Conservation (phyloP, 2,329 filamentous ascomycete genomes). For the Cladosporium sphaerospermum region DNA sequence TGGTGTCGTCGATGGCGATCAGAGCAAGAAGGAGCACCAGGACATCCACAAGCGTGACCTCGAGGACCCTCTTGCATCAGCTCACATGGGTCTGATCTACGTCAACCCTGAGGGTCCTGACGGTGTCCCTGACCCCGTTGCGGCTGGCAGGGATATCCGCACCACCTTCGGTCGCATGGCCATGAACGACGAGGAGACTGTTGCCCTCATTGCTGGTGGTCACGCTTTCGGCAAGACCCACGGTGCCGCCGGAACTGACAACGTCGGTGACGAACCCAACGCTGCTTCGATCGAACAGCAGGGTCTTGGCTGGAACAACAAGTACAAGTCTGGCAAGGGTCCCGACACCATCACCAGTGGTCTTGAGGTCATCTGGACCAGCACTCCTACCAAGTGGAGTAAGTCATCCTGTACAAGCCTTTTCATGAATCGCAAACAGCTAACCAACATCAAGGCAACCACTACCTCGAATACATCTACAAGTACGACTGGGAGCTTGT, state of each 20-base stretch:
- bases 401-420: neutral
- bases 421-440: neutral
- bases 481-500: constrained; percentile 71
- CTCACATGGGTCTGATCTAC: constrained; percentile 74
- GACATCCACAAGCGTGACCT: constrained; percentile 54
- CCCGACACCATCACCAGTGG: constrained; percentile 68
- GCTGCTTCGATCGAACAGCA: constrained; percentile 58
- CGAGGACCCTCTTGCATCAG: constrained; percentile 60
- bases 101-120: constrained; percentile 76
- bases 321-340: constrained; percentile 60
- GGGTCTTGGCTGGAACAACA: constrained; percentile 68
- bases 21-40: constrained; percentile 36
- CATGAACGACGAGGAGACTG: constrained; percentile 78
- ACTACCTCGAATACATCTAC: constrained; percentile 70
- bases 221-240: constrained; percentile 79
- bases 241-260: constrained; percentile 58
- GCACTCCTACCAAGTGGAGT: constrained; percentile 68
- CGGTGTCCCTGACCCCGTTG: constrained; percentile 62
- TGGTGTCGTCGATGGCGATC: constrained; percentile 39
- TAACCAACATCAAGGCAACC: constrained; percentile 38
- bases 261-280: constrained; percentile 63
- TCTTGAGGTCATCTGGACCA: constrained; percentile 74
- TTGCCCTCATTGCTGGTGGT: constrained; percentile 70
- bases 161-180: constrained; percentile 72
- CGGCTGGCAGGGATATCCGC: constrained; percentile 66